Conservation (phyloP, 345 rosid species). For the Corchorus capsularis region DNA sequence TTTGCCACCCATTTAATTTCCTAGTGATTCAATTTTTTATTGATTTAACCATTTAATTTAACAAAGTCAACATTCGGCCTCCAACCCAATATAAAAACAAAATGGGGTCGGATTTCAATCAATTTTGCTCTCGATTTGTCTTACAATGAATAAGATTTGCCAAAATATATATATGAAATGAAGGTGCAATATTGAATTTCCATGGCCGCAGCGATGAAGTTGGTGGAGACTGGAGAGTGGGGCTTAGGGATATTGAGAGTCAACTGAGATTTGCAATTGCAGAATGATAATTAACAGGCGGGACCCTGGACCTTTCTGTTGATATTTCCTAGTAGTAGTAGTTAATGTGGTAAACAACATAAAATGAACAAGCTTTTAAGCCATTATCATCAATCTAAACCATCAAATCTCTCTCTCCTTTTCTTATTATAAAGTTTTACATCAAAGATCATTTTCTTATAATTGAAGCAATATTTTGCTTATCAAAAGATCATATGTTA, state of each 20-base stretch:
- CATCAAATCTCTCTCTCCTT: slow-evolving; percentile 23
- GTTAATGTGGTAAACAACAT: slow-evolving; percentile 26
- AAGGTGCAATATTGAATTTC: not conserved
- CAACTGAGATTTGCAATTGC: slow-evolving; percentile 20
- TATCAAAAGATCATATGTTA: not conserved
- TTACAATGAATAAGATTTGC: not conserved
- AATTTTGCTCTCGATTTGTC: not conserved
- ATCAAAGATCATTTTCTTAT: slow-evolving; percentile 26
- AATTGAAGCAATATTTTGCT: slow-evolving; percentile 26
- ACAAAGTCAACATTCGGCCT: not conserved
- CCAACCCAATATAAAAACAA: not conserved
- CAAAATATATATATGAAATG: not conserved
- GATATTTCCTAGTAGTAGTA: slow-evolving; percentile 26
- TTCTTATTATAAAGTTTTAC: not conserved
- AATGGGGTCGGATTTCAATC: not conserved
- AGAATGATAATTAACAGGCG: slow-evolving; percentile 20
- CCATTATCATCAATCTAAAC: slow-evolving; percentile 25
- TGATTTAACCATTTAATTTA: not conserved
- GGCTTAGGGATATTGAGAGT: slow-evolving; percentile 6
- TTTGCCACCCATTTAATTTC: not conserved
- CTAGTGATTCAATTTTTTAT: not conserved
- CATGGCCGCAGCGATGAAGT: not conserved
- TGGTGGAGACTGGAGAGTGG: not conserved
- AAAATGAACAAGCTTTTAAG: slow-evolving; percentile 17
- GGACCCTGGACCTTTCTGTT: slow-evolving; percentile 23